Percentiles rank a stretch among this genome's conserved stretches.
phyloP scores from a whole-genome alignment of 768 basidiomycete genomes.

The Pholiota microspora region DNA sequence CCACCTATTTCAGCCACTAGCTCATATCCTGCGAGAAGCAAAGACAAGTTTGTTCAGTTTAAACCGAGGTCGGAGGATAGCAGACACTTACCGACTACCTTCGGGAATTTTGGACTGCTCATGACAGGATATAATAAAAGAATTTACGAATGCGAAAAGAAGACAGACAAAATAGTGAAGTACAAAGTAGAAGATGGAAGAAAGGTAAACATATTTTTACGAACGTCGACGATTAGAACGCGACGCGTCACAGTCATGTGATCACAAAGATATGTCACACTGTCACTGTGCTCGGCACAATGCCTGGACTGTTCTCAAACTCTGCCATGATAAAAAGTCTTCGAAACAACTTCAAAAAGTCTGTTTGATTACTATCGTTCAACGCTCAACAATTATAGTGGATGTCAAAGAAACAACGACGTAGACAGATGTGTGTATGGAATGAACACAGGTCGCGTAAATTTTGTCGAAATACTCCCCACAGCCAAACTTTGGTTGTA shows the following conservation, averaged over 20 bases:
- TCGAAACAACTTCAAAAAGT: too few relatives aligned
- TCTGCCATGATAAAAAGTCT: too few relatives aligned
- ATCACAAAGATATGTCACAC: not conserved
- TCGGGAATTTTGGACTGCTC: constrained; percentile 36
- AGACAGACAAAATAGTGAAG: not conserved
- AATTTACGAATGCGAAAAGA: not conserved
- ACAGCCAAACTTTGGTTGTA: too few relatives aligned
- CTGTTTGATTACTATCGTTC: too few relatives aligned
- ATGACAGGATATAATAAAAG: constrained; percentile 10
- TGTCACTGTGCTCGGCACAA: too few relatives aligned
- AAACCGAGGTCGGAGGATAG: not conserved
- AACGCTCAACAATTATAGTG: too few relatives aligned
- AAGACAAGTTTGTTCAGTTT: not conserved
- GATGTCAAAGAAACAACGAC: too few relatives aligned
- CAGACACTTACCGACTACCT: constrained; percentile 34
- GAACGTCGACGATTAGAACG: not conserved
- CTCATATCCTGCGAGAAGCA: constrained; percentile 51
- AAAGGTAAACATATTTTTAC: not conserved
- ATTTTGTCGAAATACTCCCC: too few relatives aligned
- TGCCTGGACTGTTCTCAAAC: too few relatives aligned
- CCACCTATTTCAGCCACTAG: constrained; percentile 79
- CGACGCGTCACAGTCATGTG: not conserved
- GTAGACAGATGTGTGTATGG: too few relatives aligned
- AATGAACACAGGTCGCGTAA: too few relatives aligned
- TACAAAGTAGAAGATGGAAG: not conserved